Percentiles rank a stretch among this genome's conserved stretches.
These are phyloP conservation scores for Rhodomyrtus tomentosa DNA, from an alignment of 345 rosid species.

Conservation along the genomic window DNA sequence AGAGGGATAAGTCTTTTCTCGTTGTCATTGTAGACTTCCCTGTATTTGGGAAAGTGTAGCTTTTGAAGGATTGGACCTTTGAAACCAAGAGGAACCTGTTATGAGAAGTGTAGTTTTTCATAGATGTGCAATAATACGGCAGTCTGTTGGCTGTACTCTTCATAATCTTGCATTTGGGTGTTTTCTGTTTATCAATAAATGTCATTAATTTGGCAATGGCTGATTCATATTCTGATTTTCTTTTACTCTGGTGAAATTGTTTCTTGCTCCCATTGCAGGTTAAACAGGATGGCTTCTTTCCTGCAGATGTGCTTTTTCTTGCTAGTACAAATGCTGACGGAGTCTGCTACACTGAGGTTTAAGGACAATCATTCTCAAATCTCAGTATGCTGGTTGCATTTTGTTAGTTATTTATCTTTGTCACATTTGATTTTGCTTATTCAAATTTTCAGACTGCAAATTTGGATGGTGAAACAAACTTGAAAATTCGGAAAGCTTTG, in stretches of 20 bases:
- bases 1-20: not conserved
- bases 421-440: slow-evolving; percentile 4
- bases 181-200: not conserved
- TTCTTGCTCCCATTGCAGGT: slow-evolving; percentile 44
- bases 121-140: not conserved
- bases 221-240: not conserved
- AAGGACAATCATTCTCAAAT: not conserved
- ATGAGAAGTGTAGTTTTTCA: not conserved
- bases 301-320: slow-evolving; percentile 88
- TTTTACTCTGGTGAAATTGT: not conserved
- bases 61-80: not conserved
- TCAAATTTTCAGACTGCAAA: slow-evolving; percentile 71
- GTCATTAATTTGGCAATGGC: not conserved
- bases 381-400: not conserved
- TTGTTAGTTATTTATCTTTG: not conserved
- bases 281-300: slow-evolving; percentile 87
- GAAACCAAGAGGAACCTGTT: not conserved
- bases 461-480: slow-evolving; percentile 98
- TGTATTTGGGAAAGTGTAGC: not conserved
- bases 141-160: not conserved
- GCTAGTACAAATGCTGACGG: slow-evolving; percentile 94
- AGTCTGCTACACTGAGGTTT: slow-evolving; percentile 93
- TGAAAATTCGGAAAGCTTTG: slow-evolving; percentile 94
- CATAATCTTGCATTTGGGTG: not conserved
- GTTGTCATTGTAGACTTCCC: not conserved